Conservation (phyloP, 164 flowering plant species). For the Sextonia rubra region DNA sequence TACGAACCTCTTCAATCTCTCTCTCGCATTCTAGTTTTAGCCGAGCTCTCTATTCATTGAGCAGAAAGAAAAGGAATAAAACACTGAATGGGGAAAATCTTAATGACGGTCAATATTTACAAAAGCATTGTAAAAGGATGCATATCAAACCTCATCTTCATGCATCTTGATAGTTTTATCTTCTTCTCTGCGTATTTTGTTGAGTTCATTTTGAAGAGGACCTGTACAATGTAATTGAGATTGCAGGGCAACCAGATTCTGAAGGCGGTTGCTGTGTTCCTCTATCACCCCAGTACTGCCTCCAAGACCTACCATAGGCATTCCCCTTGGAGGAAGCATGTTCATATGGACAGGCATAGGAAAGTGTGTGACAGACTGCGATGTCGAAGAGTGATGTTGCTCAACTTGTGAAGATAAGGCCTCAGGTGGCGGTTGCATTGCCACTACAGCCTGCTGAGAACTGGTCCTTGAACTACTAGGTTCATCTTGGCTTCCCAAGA, state of each 20-base stretch:
- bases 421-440: constrained; percentile 7
- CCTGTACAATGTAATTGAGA: constrained; percentile 24
- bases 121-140: background rate
- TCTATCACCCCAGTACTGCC: background rate
- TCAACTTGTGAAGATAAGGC: constrained; percentile 4
- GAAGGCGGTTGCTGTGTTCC: constrained; percentile 17
- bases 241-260: constrained; percentile 14
- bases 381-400: constrained; percentile 17
- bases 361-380: constrained; percentile 9
- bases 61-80: constrained; percentile 6
- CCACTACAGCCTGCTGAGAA: constrained; percentile 4
- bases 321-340: constrained; percentile 12
- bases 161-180: constrained; percentile 32
- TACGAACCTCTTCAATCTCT: constrained; percentile 61
- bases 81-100: background rate
- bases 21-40: constrained; percentile 56
- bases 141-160: constrained; percentile 49
- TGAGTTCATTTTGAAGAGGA: constrained; percentile 61
- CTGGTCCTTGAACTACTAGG: background rate
- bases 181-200: constrained; percentile 40
- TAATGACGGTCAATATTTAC: background rate
- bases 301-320: constrained; percentile 6
- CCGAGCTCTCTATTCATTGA: constrained; percentile 41
- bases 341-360: background rate
- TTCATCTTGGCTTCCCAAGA: background rate